These are phyloP conservation scores for Monosporascus sp. DNA, from an alignment of 2,329 filamentous ascomycete species.

Conservation along the genomic window DNA sequence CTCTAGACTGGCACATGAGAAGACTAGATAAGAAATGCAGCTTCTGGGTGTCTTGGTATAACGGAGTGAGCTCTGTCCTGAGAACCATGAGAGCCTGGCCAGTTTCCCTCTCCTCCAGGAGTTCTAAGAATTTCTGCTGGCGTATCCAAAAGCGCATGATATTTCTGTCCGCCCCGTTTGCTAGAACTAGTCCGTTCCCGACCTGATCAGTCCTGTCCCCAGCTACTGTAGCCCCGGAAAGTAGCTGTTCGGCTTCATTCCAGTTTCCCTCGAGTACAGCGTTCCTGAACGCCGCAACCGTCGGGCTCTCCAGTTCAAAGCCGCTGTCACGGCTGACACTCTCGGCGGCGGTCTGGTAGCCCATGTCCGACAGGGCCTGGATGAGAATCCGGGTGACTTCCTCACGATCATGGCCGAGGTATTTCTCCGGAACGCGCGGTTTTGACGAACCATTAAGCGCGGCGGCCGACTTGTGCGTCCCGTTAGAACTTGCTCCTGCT, in stretches of 20 bases:
- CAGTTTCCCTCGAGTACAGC: constrained; percentile 79
- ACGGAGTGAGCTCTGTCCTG: constrained; percentile 78
- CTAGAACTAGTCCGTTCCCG: constrained; percentile 64
- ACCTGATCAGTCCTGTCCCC: constrained; percentile 26
- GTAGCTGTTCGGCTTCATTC: constrained; percentile 75
- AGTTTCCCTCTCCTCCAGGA: constrained; percentile 73
- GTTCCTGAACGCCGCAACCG: constrained; percentile 78
- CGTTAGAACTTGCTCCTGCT: constrained; percentile 38
- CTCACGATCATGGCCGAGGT: constrained; percentile 83
- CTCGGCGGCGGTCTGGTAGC: constrained; percentile 72
- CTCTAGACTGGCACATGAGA: constrained; percentile 78
- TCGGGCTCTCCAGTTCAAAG: constrained; percentile 77
- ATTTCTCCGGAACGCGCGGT: constrained; percentile 35
- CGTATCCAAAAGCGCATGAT: constrained; percentile 84
- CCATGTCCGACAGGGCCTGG: constrained; percentile 83
- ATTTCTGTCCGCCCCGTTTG: constrained; percentile 67
- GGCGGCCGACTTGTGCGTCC: constrained; percentile 39
- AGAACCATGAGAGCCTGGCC: constrained; percentile 74
- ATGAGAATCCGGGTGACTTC: constrained; percentile 91
- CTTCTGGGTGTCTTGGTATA: constrained; percentile 71
- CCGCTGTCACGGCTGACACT: constrained; percentile 77
- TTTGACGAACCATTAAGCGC: constrained; percentile 51
- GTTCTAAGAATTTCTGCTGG: constrained; percentile 91
- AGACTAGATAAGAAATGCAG: constrained; percentile 82
- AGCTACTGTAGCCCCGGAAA: constrained; percentile 51